phyloP scores from a whole-genome alignment of 2,329 filamentous ascomycete species.

The Penicillium sp. region DNA sequence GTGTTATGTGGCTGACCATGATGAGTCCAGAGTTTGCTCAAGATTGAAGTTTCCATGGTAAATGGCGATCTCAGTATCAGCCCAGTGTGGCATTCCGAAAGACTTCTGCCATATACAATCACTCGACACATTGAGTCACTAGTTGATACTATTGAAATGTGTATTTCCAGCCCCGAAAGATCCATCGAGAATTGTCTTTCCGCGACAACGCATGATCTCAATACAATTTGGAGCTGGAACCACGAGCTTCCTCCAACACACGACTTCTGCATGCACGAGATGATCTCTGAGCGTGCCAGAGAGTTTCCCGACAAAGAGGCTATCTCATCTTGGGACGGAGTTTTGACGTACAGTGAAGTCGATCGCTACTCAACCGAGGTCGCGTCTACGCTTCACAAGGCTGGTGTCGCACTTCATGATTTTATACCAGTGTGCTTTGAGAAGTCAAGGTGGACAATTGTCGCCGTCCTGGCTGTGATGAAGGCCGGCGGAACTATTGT shows the following conservation, averaged over 20 bases:
- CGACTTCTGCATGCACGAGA: conserved; percentile 51
- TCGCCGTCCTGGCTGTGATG: conserved; percentile 37
- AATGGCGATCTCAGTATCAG: conserved; percentile 36
- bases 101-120: conserved; percentile 48
- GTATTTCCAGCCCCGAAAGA: conserved; percentile 30
- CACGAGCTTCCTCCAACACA: conserved; percentile 46
- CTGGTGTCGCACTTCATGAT: conserved; percentile 29
- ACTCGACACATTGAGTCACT: conserved; percentile 47
- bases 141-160: conserved; percentile 42
- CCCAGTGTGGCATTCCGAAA: conserved; percentile 46
- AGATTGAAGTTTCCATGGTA: conserved; percentile 35
- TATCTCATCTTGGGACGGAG: conserved; percentile 36
- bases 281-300: conserved; percentile 38
- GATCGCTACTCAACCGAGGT: conserved; percentile 39
- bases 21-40: conserved; percentile 30
- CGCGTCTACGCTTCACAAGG: conserved; percentile 26
- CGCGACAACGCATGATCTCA: conserved; percentile 41
- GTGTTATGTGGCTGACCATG: conserved; percentile 4
- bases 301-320: conserved; percentile 29
- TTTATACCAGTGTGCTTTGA: conserved; percentile 38
- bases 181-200: conserved; percentile 37
- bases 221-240: conserved; percentile 54
- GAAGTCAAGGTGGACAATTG: conserved; percentile 36
- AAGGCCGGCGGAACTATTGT: conserved; percentile 35
- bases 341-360: conserved; percentile 33